These are phyloP conservation scores for Carex sylvatica DNA, from an alignment of 202 grass and related monocot genomes.

Conservation along the genomic window DNA sequence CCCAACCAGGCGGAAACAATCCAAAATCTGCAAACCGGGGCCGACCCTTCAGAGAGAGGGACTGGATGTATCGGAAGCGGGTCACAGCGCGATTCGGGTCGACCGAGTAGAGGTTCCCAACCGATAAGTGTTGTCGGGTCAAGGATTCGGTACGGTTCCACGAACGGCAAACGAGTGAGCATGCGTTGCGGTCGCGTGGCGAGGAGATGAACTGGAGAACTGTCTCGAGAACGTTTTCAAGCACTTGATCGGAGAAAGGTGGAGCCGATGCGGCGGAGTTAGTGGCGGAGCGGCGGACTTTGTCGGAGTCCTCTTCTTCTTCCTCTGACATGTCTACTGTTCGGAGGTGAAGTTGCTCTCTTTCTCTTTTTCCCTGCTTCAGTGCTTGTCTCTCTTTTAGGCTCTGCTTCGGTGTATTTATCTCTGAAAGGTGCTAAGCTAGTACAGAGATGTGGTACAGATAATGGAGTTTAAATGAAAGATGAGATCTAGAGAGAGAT, in stretches of 20 bases:
- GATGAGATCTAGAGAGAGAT: slow-evolving; percentile 12
- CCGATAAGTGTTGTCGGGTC: slow-evolving; percentile 51
- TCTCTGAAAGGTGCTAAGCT: not conserved
- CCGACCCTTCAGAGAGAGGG: slow-evolving; percentile 66
- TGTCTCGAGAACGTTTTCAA: slow-evolving; percentile 87
- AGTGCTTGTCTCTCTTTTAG: not conserved
- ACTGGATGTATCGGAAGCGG: slow-evolving; percentile 58
- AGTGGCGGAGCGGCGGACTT: slow-evolving; percentile 25
- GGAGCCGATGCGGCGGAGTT: slow-evolving; percentile 38
- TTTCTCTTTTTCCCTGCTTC: not conserved
- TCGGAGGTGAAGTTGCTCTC: not conserved
- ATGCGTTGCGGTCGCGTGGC: slow-evolving; percentile 57
- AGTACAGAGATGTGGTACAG: slow-evolving; percentile 4
- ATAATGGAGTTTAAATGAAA: slow-evolving; percentile 21
- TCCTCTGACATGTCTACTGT: slow-evolving; percentile 48
- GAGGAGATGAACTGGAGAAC: slow-evolving; percentile 82
- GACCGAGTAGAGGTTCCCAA: slow-evolving; percentile 76
- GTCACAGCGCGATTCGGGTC: slow-evolving; percentile 46
- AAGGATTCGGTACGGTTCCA: slow-evolving; percentile 74
- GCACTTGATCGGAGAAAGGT: slow-evolving; percentile 67
- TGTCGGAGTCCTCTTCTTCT: slow-evolving; percentile 51
- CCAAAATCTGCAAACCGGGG: slow-evolving; percentile 87
- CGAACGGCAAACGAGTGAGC: slow-evolving; percentile 74
- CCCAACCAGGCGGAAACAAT: slow-evolving; percentile 72
- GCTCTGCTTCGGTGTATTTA: slow-evolving; percentile 14